phyloP scores from a whole-genome alignment of 139 green algal species.

The Nannochloris sp. region DNA sequence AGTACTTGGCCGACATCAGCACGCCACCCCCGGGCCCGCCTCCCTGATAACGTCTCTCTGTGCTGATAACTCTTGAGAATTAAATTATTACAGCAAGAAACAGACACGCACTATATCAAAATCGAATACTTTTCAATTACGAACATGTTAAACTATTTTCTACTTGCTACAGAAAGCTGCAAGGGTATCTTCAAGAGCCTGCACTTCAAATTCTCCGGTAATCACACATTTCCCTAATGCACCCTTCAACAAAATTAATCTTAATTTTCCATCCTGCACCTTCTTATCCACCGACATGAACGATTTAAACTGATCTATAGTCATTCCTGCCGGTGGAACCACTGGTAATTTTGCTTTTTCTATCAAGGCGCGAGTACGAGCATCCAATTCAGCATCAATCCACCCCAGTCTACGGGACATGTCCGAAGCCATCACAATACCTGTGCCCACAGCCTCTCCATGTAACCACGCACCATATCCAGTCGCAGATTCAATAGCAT shows the following conservation, averaged over 20 bases:
- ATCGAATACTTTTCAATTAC: not conserved
- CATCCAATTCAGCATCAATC: constrained; percentile 73
- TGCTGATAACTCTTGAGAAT: too few species aligned
- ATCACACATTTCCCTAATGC: constrained; percentile 87
- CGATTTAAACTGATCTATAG: constrained; percentile 65
- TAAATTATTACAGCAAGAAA: too few species aligned
- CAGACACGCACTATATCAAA: too few species aligned
- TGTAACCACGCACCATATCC: constrained; percentile 77
- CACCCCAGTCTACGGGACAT: constrained; percentile 84
- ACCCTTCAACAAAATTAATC: constrained; percentile 91
- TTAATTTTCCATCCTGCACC: constrained; percentile 77
- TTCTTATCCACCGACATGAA: constrained; percentile 99
- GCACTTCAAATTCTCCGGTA: constrained; percentile 84
- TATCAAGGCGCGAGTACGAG: constrained; percentile 64
- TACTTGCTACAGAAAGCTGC: constrained; percentile 53
- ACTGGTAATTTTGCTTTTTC: constrained; percentile 59
- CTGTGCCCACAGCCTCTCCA: constrained; percentile 90
- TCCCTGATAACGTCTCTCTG: too few species aligned
- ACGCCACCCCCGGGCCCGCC: too few species aligned
- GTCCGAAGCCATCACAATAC: constrained; percentile 94
- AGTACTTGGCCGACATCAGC: too few species aligned
- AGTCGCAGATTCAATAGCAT: constrained; percentile 89
- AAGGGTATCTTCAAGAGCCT: constrained; percentile 79
- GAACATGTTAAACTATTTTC: not conserved
- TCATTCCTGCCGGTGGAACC: constrained; percentile 61